Percentiles rank a stretch among this genome's conserved stretches.
Conservation (phyloP, 2,329 filamentous ascomycete species). For the Cladosporium oxysporum region DNA sequence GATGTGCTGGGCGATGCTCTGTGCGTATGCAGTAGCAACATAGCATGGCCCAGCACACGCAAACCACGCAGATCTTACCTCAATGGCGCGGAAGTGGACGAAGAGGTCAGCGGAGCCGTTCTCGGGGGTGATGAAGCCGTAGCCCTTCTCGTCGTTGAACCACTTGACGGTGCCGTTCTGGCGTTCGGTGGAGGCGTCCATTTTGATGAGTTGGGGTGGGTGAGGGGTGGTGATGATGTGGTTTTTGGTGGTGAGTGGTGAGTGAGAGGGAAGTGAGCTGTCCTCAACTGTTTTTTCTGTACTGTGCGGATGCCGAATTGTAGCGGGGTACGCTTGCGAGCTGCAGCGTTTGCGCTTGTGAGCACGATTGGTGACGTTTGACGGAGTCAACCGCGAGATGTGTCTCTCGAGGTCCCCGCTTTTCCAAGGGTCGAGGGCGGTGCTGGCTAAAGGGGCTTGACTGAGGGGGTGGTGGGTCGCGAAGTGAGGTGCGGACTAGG, state of each 20-base stretch:
- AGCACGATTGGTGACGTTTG: constrained; percentile 3
- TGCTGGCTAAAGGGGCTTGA: background rate
- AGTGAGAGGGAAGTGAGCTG: constrained; percentile 4
- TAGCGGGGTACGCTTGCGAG: constrained; percentile 10
- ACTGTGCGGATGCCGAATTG: constrained; percentile 11
- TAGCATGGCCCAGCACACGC: background rate
- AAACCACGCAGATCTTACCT: constrained; percentile 7
- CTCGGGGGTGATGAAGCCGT: constrained; percentile 22
- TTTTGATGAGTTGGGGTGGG: constrained; percentile 12
- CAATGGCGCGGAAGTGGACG: constrained; percentile 22
- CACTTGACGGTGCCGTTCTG: constrained; percentile 22
- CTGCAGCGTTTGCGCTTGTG: constrained; percentile 13
- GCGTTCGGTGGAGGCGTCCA: constrained; percentile 19
- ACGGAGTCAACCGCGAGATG: background rate
- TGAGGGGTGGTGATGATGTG: constrained; percentile 9
- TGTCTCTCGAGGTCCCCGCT: constrained; percentile 1
- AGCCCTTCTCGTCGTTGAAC: constrained; percentile 22
- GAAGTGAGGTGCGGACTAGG: background rate
- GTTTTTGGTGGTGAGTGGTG: constrained; percentile 1
- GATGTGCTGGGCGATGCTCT: background rate
- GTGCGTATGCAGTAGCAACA: background rate
- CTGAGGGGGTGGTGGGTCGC: background rate
- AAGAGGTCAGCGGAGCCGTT: constrained; percentile 22
- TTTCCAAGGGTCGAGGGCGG: background rate
- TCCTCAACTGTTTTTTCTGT: constrained; percentile 15